Percentiles rank a stretch among this genome's conserved stretches.
These are phyloP conservation scores for Cyphellophora attinorum DNA, from an alignment of 2,329 filamentous ascomycete genomes.

Conservation along the genomic window DNA sequence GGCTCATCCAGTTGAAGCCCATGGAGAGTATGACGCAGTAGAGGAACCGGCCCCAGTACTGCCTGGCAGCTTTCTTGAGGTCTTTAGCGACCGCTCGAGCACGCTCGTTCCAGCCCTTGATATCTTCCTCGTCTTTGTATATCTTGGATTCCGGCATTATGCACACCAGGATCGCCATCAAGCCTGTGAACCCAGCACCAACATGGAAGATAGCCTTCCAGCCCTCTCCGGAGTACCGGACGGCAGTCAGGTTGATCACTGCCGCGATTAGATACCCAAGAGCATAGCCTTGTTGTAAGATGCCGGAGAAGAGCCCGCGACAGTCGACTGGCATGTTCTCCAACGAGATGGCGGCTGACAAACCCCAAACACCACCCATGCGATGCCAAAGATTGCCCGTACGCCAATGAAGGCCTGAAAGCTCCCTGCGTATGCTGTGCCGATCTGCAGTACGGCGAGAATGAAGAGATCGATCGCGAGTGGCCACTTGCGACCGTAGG, in stretches of 20 bases:
- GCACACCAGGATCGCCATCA: too few relatives aligned
- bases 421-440: conserved; percentile 48
- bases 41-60: too few relatives aligned
- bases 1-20: conserved; percentile 26
- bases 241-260: conserved; percentile 37
- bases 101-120: conserved; percentile 67
- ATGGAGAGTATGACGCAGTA: conserved; percentile 28
- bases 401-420: conserved; percentile 49
- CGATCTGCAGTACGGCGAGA: conserved; percentile 51
- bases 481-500: conserved; percentile 47
- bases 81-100: too few relatives aligned
- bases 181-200: conserved; percentile 90
- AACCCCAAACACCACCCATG: conserved; percentile 54
- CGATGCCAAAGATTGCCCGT: conserved; percentile 51
- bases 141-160: too few relatives aligned
- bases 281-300: conserved; percentile 53
- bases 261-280: conserved; percentile 53
- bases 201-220: conserved; percentile 29
- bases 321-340: conserved; percentile 51
- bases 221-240: conserved; percentile 24
- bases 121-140: too few relatives aligned
- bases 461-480: conserved; percentile 51
- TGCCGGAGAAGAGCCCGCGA: conserved; percentile 50
- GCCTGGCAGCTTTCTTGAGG: too few relatives aligned
- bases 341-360: conserved; percentile 50